Conservation (phyloP, 2,329 filamentous ascomycete genomes). For the Pseudogymnoascus destructans region DNA sequence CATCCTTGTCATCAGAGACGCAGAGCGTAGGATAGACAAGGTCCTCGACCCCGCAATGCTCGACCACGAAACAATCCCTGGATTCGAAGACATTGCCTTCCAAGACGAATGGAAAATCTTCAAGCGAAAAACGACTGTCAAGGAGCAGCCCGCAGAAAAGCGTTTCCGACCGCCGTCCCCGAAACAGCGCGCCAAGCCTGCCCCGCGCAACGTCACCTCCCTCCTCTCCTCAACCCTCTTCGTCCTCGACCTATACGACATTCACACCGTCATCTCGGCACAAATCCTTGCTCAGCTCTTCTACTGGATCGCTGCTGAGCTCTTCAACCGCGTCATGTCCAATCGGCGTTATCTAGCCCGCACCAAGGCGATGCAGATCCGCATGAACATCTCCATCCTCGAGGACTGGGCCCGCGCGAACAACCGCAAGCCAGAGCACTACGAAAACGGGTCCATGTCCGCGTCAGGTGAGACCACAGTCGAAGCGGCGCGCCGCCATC, state of each 20-base stretch:
- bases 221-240: constrained; percentile 91
- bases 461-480: constrained; percentile 77
- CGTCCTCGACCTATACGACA: constrained; percentile 95
- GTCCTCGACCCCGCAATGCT: constrained; percentile 87
- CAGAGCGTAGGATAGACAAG: constrained; percentile 91
- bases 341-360: constrained; percentile 87
- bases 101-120: constrained; percentile 99
- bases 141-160: constrained; percentile 82
- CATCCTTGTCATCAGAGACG: constrained; percentile 91
- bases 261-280: constrained; percentile 88
- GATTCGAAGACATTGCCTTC: constrained; percentile 91
- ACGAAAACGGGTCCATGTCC: constrained; percentile 78
- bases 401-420: constrained; percentile 95
- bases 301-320: constrained; percentile 91
- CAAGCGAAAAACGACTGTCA: constrained; percentile 78
- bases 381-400: constrained; percentile 91
- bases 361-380: constrained; percentile 98
- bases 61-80: constrained; percentile 94
- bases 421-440: constrained; percentile 89
- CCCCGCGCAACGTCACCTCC: constrained; percentile 89
- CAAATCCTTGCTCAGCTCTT: constrained; percentile 87
- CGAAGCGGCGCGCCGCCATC: constrained; percentile 69
- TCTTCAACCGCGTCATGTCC: constrained; percentile 97
- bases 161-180: constrained; percentile 85
- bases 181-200: constrained; percentile 80